Percentiles rank a stretch among this genome's conserved stretches.
These are phyloP conservation scores for Posidonia australis DNA, from an alignment of 106 monocot species.

Conservation along the genomic window DNA sequence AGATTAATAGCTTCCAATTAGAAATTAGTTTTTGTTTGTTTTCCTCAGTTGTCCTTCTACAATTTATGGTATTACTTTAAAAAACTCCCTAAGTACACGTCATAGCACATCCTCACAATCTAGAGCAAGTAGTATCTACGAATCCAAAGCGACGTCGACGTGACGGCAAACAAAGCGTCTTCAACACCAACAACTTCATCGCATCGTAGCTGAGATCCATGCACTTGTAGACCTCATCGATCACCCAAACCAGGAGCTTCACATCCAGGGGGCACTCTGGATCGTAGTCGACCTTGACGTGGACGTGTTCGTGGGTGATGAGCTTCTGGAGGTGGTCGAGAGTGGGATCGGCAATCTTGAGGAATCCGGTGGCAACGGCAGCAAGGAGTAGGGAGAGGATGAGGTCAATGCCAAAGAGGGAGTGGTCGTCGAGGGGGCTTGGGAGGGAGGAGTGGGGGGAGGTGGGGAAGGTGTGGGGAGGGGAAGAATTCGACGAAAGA, in stretches of 20 bases:
- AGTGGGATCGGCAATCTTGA: constrained; percentile 78
- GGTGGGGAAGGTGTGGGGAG: constrained; percentile 10
- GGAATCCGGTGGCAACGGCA: constrained; percentile 46
- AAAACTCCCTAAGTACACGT: constrained; percentile 62
- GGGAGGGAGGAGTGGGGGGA: constrained; percentile 29
- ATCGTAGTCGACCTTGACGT: constrained; percentile 35
- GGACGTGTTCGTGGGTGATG: constrained; percentile 59
- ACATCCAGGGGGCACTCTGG: constrained; percentile 28
- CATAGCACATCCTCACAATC: constrained; percentile 76
- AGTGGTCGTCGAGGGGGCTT: constrained; percentile 39
- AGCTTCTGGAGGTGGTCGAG: constrained; percentile 75
- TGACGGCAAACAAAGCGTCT: constrained; percentile 83
- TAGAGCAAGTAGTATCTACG: constrained; percentile 71
- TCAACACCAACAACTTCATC: constrained; percentile 71
- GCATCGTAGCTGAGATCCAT: constrained; percentile 42
- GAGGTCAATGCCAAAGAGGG: constrained; percentile 67
- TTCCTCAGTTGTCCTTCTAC: too few species aligned
- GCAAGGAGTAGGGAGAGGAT: constrained; percentile 52
- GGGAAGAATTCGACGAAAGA: constrained; percentile 67
- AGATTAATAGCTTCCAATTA: too few species aligned
- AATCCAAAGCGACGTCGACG: constrained; percentile 75
- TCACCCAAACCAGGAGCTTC: constrained; percentile 41
- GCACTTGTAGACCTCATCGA: constrained; percentile 58
- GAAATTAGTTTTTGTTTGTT: too few species aligned
- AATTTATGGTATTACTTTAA: too few species aligned